Percentiles rank a stretch among this genome's conserved stretches.
phyloP scores from a whole-genome alignment of 208 protist genomes.

The Entamoeba dispar region DNA sequence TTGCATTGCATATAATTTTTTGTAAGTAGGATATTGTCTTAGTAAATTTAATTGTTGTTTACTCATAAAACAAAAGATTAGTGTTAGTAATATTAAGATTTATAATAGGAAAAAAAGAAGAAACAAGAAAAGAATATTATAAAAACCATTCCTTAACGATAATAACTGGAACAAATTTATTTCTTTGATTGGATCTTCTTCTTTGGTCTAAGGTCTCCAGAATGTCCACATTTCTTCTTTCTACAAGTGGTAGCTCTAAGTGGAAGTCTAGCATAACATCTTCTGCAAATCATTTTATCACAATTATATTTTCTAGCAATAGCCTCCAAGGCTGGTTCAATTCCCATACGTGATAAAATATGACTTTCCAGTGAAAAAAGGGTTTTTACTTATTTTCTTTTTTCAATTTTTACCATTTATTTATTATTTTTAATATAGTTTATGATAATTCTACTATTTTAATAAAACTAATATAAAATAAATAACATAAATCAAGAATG shows the following conservation, averaged over 20 bases:
- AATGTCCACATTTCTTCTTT: conserved; percentile 96
- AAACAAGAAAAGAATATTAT: background rate
- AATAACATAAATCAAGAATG: background rate
- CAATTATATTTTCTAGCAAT: conserved; percentile 81
- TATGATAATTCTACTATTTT: background rate
- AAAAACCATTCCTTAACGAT: background rate
- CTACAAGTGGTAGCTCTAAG: conserved; percentile 88
- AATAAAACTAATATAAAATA: background rate
- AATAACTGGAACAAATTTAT: background rate
- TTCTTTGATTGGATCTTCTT: conserved; percentile 48
- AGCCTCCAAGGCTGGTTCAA: conserved; percentile 81
- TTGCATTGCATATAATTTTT: background rate
- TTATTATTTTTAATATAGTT: background rate
- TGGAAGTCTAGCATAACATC: conserved; percentile 85
- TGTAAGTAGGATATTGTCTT: background rate
- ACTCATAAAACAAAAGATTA: background rate
- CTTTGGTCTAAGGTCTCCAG: conserved; percentile 88
- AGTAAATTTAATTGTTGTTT: background rate
- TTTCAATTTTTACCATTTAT: background rate
- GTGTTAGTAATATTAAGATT: background rate
- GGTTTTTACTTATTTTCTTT: background rate
- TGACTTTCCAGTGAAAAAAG: background rate
- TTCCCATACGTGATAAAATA: conserved; percentile 21
- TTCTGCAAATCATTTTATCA: conserved; percentile 25
- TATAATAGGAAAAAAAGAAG: background rate